Base-by-base conservation (phyloP, 2,329 filamentous ascomycete genomes). In the Aspergillus phoenicis region DNA sequence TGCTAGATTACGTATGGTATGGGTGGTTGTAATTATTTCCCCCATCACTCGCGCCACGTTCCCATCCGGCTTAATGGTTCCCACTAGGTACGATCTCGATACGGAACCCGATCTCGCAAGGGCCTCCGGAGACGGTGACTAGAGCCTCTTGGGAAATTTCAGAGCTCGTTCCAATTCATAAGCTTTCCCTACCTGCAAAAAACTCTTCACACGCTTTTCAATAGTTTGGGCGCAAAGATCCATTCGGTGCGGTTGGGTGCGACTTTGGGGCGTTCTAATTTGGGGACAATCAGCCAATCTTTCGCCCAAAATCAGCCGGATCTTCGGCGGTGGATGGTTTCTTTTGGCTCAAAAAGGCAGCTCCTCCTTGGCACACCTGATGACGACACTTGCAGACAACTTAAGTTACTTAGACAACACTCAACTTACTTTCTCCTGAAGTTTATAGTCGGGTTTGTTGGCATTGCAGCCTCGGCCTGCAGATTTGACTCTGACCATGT, bases 331-430 rank as follows among this genome's bases (percentile, higher is more conserved):
- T 36, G 33, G 33, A 36, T 51, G 47, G 43, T 47, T 52, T 39
- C 24, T 49, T 48, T 33, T 49, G 56, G 30, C 26, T 48, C 24
- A 33, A 49, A 45, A 51, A 24, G 47, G 47, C 24, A 38, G 17
- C 57, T 54, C 20, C 17, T 47, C 8, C 57, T 59, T 57, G 58
- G 58, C 52, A 52, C 30, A 52, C 30, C 20, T 36, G 58, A 56
- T 52, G 52, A 47, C 52, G 43, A 59, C 52, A 56, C 30, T 33
- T 52, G 59, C 54, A 48, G 58, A 13, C n/a, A n/a, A 24, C 20
- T 20, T 20, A 20, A 20, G 20, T 20, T 20, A 20, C 20, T 20
- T 20, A 20, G 20, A 20, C 20, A 20, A 20, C 28, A 30, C 28
- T 30, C 28, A 30, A 30, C 28, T 52, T 33, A 24, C 15, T 56